Percentiles rank a stretch among this genome's conserved stretches.
These are phyloP conservation scores for Cystoderma amianthinum DNA, from an alignment of 768 basidiomycete species.

Conservation along the genomic window DNA sequence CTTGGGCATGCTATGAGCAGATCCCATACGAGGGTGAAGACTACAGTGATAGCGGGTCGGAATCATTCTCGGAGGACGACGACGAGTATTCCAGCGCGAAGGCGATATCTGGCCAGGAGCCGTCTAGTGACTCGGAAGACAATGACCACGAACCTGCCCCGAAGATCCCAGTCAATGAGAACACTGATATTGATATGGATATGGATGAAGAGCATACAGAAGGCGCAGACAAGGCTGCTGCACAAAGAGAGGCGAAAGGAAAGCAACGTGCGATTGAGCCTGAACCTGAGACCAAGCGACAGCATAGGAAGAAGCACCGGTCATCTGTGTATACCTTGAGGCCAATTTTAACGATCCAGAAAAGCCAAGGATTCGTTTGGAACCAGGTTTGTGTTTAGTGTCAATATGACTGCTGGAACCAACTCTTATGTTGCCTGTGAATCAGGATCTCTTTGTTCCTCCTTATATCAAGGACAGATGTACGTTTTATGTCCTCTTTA, in stretches of 20 bases:
- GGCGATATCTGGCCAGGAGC: slow-evolving; percentile 7
- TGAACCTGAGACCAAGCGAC: slow-evolving; percentile 41
- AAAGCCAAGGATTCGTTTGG: slow-evolving; percentile 87
- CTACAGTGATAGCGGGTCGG: slow-evolving; percentile 51
- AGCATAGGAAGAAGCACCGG: slow-evolving; percentile 48
- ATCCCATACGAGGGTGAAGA: slow-evolving; percentile 67
- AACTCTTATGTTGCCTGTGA: slow-evolving; percentile 4
- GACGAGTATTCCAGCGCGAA: slow-evolving; percentile 44
- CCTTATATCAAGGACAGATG: slow-evolving; percentile 89
- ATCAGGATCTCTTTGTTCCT: slow-evolving; percentile 78
- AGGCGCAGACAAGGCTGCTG: slow-evolving; percentile 32
- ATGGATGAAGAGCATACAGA: slow-evolving; percentile 68
- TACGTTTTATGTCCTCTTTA: slow-evolving; percentile 34
- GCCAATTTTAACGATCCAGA: slow-evolving; percentile 81
- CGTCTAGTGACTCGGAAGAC: slow-evolving; percentile 23
- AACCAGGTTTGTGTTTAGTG: slow-evolving; percentile 59
- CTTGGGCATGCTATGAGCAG: slow-evolving; percentile 90
- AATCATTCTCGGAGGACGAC: slow-evolving; percentile 71
- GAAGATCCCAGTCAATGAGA: slow-evolving; percentile 8
- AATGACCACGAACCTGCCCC: slow-evolving; percentile 19
- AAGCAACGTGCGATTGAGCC: slow-evolving; percentile 76
- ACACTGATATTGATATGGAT: slow-evolving; percentile 32
- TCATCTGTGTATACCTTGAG: slow-evolving; percentile 56
- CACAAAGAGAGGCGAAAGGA: slow-evolving; percentile 53
- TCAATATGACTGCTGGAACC: slow-evolving; percentile 2